Evolutionary conservation across 768 basidiomycete species (phyloP).

Genomic region (Chiua virens): DNA sequence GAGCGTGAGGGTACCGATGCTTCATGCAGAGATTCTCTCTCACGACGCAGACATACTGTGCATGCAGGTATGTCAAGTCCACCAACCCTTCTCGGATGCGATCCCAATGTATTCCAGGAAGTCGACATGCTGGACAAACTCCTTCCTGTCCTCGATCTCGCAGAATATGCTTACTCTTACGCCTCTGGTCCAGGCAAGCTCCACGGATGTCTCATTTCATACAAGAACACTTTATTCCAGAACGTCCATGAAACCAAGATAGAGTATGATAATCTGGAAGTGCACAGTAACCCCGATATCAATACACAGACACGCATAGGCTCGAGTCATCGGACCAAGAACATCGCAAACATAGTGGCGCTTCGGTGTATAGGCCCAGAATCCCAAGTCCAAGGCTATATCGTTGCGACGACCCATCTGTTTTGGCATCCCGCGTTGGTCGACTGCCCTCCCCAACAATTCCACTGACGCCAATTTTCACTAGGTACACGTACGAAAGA

Average conservation of each 20-base stretch:
- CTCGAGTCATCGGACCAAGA: slow-evolving; percentile 69
- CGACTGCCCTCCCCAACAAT: neutral
- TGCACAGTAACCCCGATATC: slow-evolving; percentile 40
- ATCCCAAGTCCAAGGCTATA: slow-evolving; percentile 46
- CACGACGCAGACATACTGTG: slow-evolving; percentile 82
- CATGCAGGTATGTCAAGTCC: slow-evolving; percentile 61
- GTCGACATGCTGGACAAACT: slow-evolving; percentile 80
- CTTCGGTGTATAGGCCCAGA: slow-evolving; percentile 46
- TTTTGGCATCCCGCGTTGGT: slow-evolving; percentile 92
- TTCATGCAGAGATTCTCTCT: slow-evolving; percentile 70
- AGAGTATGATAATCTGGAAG: slow-evolving; percentile 65
- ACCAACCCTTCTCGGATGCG: neutral
- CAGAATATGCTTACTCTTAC: slow-evolving; percentile 64
- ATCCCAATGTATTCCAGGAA: slow-evolving; percentile 54
- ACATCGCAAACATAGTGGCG: slow-evolving; percentile 76
- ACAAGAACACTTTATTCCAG: slow-evolving; percentile 51
- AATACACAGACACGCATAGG: slow-evolving; percentile 43
- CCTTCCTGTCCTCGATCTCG: slow-evolving; percentile 60
- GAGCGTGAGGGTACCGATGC: slow-evolving; percentile 69
- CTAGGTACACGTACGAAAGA: slow-evolving; percentile 72
- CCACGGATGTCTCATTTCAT: slow-evolving; percentile 86
- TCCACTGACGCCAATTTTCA: neutral
- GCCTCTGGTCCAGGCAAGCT: slow-evolving; percentile 72
- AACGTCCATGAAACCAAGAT: slow-evolving; percentile 49
- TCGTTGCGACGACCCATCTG: slow-evolving; percentile 87